A percentile compares a stretch with the other conserved stretches of the same genome.
Conservation (phyloP, 2,329 filamentous ascomycete genomes). For the Hymenoscyphus scutula region DNA sequence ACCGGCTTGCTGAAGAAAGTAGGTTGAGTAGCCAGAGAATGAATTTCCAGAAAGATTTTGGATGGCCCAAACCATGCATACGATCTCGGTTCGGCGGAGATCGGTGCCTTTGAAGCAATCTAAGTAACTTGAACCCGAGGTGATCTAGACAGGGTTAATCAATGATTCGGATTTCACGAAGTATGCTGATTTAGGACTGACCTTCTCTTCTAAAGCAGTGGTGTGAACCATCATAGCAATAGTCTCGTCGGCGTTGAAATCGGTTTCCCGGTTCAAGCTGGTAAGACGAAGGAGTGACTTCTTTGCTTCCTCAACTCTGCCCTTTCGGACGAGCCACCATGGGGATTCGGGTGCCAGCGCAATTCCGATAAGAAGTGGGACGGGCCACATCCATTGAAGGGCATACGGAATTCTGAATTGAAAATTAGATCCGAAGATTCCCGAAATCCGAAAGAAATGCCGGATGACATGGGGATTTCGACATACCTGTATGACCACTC, state of each 20-base stretch:
- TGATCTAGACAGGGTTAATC: slow-evolving; percentile 26
- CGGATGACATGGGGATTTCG: background rate
- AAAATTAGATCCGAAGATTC: background rate
- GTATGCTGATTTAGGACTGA: background rate
- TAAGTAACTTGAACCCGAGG: slow-evolving; percentile 45
- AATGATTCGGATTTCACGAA: background rate
- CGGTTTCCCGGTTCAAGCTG: slow-evolving; percentile 40
- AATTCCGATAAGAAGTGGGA: slow-evolving; percentile 47
- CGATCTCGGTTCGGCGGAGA: slow-evolving; percentile 53
- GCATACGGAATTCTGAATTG: slow-evolving; percentile 44
- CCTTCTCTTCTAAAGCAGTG: slow-evolving; percentile 52
- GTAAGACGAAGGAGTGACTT: slow-evolving; percentile 35
- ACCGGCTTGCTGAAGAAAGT: slow-evolving; percentile 58
- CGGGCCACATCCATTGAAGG: slow-evolving; percentile 53
- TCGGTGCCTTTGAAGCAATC: slow-evolving; percentile 52
- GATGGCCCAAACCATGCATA: slow-evolving; percentile 60
- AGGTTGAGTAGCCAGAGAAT: slow-evolving; percentile 63
- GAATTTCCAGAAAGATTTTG: slow-evolving; percentile 64
- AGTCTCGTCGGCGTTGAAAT: slow-evolving; percentile 46
- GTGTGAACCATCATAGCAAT: slow-evolving; percentile 58
- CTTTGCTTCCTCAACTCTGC: slow-evolving; percentile 46
- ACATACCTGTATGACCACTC: slow-evolving; percentile 47
- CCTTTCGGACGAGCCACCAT: slow-evolving; percentile 50
- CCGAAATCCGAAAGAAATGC: background rate
- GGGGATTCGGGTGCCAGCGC: slow-evolving; percentile 49